Evolutionary conservation across 2,329 filamentous ascomycete species (phyloP).

Genomic region (Coniochaeta sp.): DNA sequence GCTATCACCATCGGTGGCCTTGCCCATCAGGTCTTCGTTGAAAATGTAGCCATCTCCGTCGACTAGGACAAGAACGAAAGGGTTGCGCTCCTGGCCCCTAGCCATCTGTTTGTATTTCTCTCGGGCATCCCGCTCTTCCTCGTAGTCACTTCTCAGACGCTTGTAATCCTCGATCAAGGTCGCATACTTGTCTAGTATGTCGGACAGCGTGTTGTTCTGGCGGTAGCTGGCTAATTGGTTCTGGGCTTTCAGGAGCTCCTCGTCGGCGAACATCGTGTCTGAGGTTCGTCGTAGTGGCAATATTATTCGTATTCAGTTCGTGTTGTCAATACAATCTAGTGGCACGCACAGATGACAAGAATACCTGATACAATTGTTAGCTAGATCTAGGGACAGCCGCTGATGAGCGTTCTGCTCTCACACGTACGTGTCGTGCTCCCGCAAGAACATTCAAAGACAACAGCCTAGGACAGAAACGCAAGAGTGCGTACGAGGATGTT

Average conservation of each 20-base stretch:
- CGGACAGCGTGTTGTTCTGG: constrained; percentile 1
- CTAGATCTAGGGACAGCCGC: not conserved
- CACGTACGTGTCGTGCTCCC: not conserved
- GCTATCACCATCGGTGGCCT: constrained; percentile 31
- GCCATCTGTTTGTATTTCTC: constrained; percentile 48
- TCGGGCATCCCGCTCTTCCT: constrained; percentile 44
- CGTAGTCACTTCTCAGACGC: constrained; percentile 47
- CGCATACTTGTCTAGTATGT: constrained; percentile 17
- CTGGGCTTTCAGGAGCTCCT: constrained; percentile 10
- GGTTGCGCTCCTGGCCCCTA: constrained; percentile 40
- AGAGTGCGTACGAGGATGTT: not conserved
- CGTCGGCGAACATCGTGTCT: constrained; percentile 11
- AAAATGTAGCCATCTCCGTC: constrained; percentile 57
- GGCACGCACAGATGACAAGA: not conserved
- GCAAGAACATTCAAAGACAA: not conserved
- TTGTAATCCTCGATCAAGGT: constrained; percentile 45
- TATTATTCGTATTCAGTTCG: not conserved
- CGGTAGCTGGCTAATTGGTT: constrained; percentile 9
- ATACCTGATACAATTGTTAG: not conserved
- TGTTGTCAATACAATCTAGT: not conserved
- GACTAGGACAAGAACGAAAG: constrained; percentile 53
- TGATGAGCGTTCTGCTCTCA: not conserved
- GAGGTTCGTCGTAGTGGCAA: not conserved
- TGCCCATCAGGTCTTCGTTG: constrained; percentile 37
- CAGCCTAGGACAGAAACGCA: not conserved